phyloP scores from a whole-genome alignment of 2,329 filamentous ascomycete genomes.

The Aspergillus piperis region DNA sequence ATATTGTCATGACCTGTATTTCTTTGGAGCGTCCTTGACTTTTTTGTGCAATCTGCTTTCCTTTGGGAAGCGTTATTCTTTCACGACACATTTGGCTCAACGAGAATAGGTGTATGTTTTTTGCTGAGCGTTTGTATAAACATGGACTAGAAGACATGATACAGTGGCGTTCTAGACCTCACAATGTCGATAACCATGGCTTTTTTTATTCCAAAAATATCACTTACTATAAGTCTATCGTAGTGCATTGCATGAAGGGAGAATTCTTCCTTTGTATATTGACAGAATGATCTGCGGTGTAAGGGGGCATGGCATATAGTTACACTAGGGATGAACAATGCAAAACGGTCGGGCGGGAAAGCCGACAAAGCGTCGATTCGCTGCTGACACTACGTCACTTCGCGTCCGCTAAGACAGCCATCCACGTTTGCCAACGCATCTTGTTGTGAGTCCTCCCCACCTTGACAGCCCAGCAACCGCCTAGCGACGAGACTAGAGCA shows the following conservation, averaged over 20 bases:
- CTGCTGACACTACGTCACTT: conserved; percentile 25
- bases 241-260: too few species aligned
- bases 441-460: conserved; percentile 22
- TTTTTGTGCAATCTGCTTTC: conserved; percentile 1
- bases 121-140: too few species aligned
- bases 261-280: not conserved
- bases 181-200: not conserved
- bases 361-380: not conserved
- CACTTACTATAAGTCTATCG: too few species aligned
- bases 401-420: conserved; percentile 15
- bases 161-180: not conserved
- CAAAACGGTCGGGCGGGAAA: conserved; percentile 7
- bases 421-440: conserved; percentile 25
- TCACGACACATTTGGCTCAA: too few species aligned
- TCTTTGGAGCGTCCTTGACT: conserved; percentile 1
- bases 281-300: not conserved
- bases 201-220: too few species aligned
- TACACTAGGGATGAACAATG: not conserved
- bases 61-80: not conserved
- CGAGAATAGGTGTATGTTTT: too few species aligned
- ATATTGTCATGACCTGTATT: not conserved
- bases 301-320: not conserved
- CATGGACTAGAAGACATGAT: not conserved
- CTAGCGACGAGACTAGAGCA: conserved; percentile 12
- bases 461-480: conserved; percentile 13